phyloP scores from a whole-genome alignment of 2,329 filamentous ascomycete genomes.

The Talaromyces sp. region DNA sequence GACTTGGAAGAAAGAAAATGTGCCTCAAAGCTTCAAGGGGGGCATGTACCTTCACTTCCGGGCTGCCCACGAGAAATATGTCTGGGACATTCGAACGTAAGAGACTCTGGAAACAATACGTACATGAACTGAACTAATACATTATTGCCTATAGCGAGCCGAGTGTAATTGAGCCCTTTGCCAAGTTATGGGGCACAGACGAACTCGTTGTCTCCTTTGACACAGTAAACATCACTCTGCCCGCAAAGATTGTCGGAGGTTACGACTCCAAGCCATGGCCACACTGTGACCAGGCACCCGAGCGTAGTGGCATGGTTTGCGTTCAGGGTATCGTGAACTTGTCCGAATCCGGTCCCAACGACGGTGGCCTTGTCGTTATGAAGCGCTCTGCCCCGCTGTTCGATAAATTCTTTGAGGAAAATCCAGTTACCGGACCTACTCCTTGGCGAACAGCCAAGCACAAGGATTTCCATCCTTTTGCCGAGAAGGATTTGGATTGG shows the following conservation, averaged over 20 bases:
- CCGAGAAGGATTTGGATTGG: background rate
- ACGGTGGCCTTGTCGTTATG: background rate
- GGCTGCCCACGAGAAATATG: conserved; percentile 41
- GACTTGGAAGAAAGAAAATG: conserved; percentile 43
- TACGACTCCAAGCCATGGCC: conserved; percentile 10
- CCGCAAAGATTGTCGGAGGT: conserved; percentile 30
- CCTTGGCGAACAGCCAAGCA: background rate
- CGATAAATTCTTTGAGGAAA: background rate
- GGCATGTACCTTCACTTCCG: conserved; percentile 38
- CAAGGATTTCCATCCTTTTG: background rate
- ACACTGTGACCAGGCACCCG: conserved; percentile 7
- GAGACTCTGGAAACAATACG: background rate
- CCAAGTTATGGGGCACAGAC: conserved; percentile 38
- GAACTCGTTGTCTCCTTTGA: conserved; percentile 28
- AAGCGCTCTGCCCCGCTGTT: background rate
- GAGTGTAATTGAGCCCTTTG: conserved; percentile 40
- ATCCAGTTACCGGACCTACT: background rate
- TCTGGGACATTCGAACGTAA: conserved; percentile 41
- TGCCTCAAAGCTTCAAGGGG: conserved; percentile 36
- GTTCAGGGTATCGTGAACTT: conserved; percentile 24
- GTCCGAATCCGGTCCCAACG: conserved; percentile 11
- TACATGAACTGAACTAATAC: background rate
- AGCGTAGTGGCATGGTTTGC: conserved; percentile 8
- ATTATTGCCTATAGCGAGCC: background rate
- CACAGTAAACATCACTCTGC: conserved; percentile 42